Evolutionary conservation across 1,284 basidiomycete genomes (phyloP).

Genomic region (Apiotrichum sp.): DNA sequence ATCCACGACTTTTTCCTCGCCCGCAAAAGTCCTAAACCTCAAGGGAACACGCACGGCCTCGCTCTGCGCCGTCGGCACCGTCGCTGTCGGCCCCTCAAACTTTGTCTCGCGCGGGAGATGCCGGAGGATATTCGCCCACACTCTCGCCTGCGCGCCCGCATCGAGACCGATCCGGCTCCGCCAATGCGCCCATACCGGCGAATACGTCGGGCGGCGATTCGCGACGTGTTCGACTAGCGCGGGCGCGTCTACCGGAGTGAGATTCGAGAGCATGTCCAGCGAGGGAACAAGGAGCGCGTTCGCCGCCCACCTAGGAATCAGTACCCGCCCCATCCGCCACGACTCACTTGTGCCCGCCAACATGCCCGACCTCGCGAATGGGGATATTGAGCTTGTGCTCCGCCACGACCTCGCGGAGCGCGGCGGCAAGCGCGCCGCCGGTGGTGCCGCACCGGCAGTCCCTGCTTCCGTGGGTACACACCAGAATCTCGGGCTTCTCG

Average conservation of each 20-base stretch:
- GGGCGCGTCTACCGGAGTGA: slow-evolving; percentile 56
- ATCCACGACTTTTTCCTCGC: slow-evolving; percentile 23
- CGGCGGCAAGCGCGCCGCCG: slow-evolving; percentile 50
- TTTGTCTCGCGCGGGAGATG: not conserved
- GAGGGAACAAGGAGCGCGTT: slow-evolving; percentile 68
- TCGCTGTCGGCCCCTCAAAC: not conserved
- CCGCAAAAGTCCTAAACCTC: slow-evolving; percentile 34
- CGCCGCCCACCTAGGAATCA: slow-evolving; percentile 59
- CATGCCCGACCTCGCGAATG: slow-evolving; percentile 66
- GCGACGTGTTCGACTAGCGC: slow-evolving; percentile 48
- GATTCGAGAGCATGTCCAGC: slow-evolving; percentile 67
- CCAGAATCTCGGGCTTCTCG: slow-evolving; percentile 55
- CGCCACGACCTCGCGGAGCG: slow-evolving; percentile 42
- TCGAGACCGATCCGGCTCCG: slow-evolving; percentile 67
- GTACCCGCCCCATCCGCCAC: no score
- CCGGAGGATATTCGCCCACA: slow-evolving; percentile 3
- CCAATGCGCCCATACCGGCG: slow-evolving; percentile 51
- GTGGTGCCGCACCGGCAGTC: slow-evolving; percentile 68
- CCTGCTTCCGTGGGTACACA: slow-evolving; percentile 64
- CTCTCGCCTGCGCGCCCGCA: slow-evolving; percentile 56
- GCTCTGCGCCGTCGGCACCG: not conserved
- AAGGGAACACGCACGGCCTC: slow-evolving; percentile 16
- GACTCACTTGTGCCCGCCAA: slow-evolving; percentile 75
- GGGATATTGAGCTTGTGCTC: slow-evolving; percentile 25
- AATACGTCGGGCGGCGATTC: not conserved